These are phyloP conservation scores for Pseudozyma sp. DNA, from an alignment of 1,284 basidiomycete species.

Conservation along the genomic window DNA sequence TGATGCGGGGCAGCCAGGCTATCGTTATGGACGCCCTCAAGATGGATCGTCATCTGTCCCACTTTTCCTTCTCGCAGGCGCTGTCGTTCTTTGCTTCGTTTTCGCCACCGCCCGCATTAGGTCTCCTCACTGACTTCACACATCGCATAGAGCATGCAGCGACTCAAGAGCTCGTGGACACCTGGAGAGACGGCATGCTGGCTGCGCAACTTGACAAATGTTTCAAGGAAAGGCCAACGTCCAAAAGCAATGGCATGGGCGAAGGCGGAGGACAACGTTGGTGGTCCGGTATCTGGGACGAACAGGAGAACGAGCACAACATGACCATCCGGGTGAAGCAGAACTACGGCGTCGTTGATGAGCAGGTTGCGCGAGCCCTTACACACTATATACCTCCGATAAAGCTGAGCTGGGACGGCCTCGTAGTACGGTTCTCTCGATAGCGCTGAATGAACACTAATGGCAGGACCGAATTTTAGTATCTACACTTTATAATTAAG, in stretches of 20 bases:
- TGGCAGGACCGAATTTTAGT: no score
- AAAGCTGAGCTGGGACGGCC: conserved; percentile 55
- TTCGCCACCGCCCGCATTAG: conserved; percentile 39
- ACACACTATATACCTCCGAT: conserved; percentile 45
- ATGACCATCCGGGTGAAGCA: conserved; percentile 27
- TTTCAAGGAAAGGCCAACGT: neutral
- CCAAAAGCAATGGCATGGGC: conserved; percentile 6
- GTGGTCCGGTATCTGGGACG: conserved; percentile 61
- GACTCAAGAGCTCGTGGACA: conserved; percentile 43
- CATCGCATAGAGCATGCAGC: conserved; percentile 59
- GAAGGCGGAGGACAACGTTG: conserved; percentile 48
- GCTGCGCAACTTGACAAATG: conserved; percentile 20
- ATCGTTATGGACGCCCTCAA: conserved; percentile 64
- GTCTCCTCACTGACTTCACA: conserved; percentile 63
- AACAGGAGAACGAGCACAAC: conserved; percentile 39
- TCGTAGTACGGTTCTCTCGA: conserved; percentile 37
- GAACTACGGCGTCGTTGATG: neutral
- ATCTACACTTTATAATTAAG: no score
- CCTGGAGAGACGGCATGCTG: conserved; percentile 39
- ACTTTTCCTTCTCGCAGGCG: conserved; percentile 64
- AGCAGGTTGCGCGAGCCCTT: neutral
- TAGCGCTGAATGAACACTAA: no score
- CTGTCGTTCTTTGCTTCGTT: conserved; percentile 41
- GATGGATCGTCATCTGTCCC: conserved; percentile 58
- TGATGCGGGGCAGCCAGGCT: conserved; percentile 50